Conservation (phyloP, 306 rosid species). For the Vicia sativa region DNA sequence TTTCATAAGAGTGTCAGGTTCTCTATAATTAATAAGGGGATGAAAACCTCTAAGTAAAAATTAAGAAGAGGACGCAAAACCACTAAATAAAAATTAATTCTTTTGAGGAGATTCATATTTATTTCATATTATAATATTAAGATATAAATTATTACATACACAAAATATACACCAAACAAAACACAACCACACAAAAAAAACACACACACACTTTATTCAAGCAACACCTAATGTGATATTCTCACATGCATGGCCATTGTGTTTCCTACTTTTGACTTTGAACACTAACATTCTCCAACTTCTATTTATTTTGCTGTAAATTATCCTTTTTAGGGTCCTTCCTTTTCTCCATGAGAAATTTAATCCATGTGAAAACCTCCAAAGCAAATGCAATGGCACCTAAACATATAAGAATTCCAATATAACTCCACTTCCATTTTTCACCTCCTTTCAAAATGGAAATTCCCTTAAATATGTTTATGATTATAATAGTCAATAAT, state of each 20-base stretch:
- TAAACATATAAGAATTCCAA: slow-evolving; percentile 54
- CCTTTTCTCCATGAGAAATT: not conserved
- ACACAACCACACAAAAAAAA: not conserved
- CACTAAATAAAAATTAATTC: too few relatives aligned
- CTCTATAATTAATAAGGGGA: too few relatives aligned
- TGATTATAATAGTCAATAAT: slow-evolving; percentile 44
- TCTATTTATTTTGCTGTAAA: not conserved
- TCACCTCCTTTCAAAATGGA: slow-evolving; percentile 52
- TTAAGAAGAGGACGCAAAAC: too few relatives aligned
- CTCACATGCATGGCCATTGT: not conserved
- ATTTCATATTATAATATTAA: too few relatives aligned
- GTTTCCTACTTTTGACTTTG: not conserved
- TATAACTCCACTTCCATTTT: slow-evolving; percentile 57
- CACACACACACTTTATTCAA: slow-evolving; percentile 5
- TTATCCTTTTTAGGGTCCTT: not conserved
- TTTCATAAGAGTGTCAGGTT: too few relatives aligned
- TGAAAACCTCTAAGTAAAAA: too few relatives aligned
- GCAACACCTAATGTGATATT: not conserved
- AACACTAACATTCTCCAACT: not conserved
- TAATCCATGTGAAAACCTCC: slow-evolving; percentile 63
- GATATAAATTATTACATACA: too few relatives aligned
- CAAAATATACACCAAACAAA: not conserved
- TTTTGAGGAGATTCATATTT: too few relatives aligned
- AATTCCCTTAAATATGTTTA: slow-evolving; percentile 79
- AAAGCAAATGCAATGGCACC: slow-evolving; percentile 41